These are phyloP conservation scores for Musa acuminata DNA, from an alignment of 176 grass and related monocot genomes.

Conservation along the genomic window DNA sequence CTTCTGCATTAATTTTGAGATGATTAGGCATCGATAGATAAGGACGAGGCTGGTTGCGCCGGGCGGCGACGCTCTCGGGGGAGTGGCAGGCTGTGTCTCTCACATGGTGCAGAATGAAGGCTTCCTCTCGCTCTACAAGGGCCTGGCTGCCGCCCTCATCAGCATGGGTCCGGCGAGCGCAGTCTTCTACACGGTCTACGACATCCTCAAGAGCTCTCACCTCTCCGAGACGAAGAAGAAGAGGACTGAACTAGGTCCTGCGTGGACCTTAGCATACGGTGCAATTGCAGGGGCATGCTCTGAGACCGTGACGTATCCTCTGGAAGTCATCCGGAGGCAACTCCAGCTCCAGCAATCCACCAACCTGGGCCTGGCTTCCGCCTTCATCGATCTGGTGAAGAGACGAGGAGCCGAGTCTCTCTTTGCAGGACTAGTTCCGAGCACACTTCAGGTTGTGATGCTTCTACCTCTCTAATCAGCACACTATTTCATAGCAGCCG, in stretches of 20 bases:
- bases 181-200: constrained; percentile 20
- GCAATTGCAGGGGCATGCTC: constrained; percentile 21
- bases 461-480: not conserved
- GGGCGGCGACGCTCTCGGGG: constrained; percentile 17
- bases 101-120: constrained; percentile 24
- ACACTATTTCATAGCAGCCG: no score
- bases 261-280: constrained; percentile 2
- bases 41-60: constrained; percentile 18
- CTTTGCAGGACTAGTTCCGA: constrained; percentile 18
- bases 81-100: constrained; percentile 10
- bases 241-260: not conserved
- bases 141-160: constrained; percentile 16
- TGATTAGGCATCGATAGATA: constrained; percentile 12
- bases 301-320: constrained; percentile 21
- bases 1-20: constrained; percentile 21
- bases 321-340: constrained; percentile 23
- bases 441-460: constrained; percentile 24
- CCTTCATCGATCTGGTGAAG: constrained; percentile 8
- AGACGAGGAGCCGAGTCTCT: constrained; percentile 17
- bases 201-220: constrained; percentile 19
- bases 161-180: constrained; percentile 25
- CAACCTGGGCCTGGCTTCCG: constrained; percentile 8
- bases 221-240: constrained; percentile 5
- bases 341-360: constrained; percentile 13
- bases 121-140: constrained; percentile 25